These are phyloP conservation scores for Crithidia bombi DNA, from an alignment of 208 protist species.

Conservation along the genomic window DNA sequence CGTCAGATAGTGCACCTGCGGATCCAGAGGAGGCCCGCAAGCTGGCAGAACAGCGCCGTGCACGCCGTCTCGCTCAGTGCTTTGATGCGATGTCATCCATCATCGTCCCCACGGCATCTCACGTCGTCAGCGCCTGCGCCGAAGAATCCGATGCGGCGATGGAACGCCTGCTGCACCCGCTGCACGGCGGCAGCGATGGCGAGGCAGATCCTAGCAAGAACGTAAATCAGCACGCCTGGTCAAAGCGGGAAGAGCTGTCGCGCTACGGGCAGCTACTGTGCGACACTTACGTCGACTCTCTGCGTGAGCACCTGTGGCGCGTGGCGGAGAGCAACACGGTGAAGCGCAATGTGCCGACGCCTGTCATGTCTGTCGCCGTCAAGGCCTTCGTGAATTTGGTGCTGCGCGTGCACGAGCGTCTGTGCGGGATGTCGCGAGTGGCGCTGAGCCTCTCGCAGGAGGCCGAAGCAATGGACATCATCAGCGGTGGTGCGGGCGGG, in stretches of 20 bases:
- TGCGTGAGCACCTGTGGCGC: conserved; percentile 42
- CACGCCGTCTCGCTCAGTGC: conserved; percentile 47
- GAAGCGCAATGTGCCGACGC: conserved; percentile 33
- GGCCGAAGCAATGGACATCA: conserved; percentile 5
- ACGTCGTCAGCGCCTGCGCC: conserved; percentile 15
- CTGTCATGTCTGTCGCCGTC: conserved; percentile 51
- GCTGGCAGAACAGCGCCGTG: conserved; percentile 14
- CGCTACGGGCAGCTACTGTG: conserved; percentile 72
- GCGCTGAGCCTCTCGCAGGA: conserved; percentile 38
- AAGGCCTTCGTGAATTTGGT: conserved; percentile 59
- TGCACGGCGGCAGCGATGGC: conserved; percentile 3
- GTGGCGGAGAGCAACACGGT: conserved; percentile 14
- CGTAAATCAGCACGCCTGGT: conserved; percentile 12
- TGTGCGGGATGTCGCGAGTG: conserved; percentile 53
- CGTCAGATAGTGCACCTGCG: conserved; percentile 10
- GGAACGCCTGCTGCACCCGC: conserved; percentile 6
- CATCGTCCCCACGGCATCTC: conserved; percentile 42
- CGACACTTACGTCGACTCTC: conserved; percentile 78
- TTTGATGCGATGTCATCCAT: conserved; percentile 68
- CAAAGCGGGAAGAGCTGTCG: conserved; percentile 43
- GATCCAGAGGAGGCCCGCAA: conserved; percentile 17
- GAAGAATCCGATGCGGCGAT: conserved; percentile 14
- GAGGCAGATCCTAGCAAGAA: conserved; percentile 9
- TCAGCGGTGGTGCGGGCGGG: conserved; percentile 6
- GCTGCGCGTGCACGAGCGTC: conserved; percentile 61